Percentiles rank a stretch among this genome's conserved stretches.
Conservation (phyloP, 306 rosid genomes). For the Prunus dulcis region DNA sequence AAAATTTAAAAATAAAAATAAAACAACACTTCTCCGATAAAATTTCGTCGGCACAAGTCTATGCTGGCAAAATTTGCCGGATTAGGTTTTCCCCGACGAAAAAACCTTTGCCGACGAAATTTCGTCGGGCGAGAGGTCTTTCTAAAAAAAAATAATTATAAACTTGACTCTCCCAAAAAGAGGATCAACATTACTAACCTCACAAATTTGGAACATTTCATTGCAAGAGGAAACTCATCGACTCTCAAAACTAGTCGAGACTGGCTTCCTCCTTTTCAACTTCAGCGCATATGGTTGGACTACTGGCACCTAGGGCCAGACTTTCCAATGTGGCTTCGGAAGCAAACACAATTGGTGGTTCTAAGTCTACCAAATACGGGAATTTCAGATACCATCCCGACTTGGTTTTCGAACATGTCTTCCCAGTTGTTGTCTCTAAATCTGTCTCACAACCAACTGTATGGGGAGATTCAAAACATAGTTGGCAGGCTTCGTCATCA, state of each 20-base stretch:
- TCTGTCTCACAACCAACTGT: slow-evolving; percentile 26
- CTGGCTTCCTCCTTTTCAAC: slow-evolving; percentile 33
- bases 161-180: too few relatives aligned
- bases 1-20: too few relatives aligned
- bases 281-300: slow-evolving; percentile 5
- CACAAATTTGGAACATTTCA: not conserved
- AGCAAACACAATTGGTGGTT: not conserved
- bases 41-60: too few relatives aligned
- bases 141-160: too few relatives aligned
- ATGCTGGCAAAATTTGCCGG: too few relatives aligned
- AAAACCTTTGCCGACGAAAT: too few relatives aligned
- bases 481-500: not conserved
- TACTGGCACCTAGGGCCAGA: slow-evolving; percentile 26
- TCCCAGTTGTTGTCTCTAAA: not conserved
- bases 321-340: slow-evolving; percentile 39
- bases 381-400: slow-evolving; percentile 25
- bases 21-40: too few relatives aligned
- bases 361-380: slow-evolving; percentile 26
- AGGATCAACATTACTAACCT: not conserved
- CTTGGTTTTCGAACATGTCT: slow-evolving; percentile 35
- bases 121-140: too few relatives aligned
- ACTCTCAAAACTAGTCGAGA: not conserved
- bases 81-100: too few relatives aligned
- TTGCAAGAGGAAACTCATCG: not conserved
- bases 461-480: slow-evolving; percentile 15